Evolutionary conservation across 495 filamentous ascomycete species (phyloP), one percentile per base, ranked within the genome.

Genomic region (Pyronema omphalodes): DNA sequence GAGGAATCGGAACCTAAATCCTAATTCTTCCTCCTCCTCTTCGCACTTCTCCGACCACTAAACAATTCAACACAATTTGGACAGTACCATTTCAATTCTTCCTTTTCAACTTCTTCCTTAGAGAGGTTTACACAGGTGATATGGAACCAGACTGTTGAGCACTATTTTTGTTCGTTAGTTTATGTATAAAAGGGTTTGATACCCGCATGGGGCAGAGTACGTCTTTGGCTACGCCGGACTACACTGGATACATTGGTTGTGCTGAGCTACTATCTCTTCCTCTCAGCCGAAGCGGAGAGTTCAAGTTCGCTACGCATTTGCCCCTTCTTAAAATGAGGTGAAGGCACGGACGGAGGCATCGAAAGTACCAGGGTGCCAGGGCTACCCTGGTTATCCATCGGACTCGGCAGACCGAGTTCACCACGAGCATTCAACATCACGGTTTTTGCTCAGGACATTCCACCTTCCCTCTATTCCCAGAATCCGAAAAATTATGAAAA

Each of bases 81-180:
- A 66, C 89, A 95, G 64, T 87, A 96, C 89, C 89, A 96, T 71
- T 93, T 93, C 9, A 56, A 17, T 9, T 51, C 58, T 79, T 82
- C 49, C 82, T 82, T 17, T 84, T 74, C 8, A 77, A 75, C 19
- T 84, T 88, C 52, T 82, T 77, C 49, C 43, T 84, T 82, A 0
- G 74, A 72, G 37, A 96, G 70, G 23, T 80, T 84, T 37, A 96
- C 82, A 58, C 89, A 96, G 55, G 80, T 77, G 19, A 96, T 78
- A 66, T 96, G 89, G 69, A 96, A 96, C 89, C 89, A 95, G 70
- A 93, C 86, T 53, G 74, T 71, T 55, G 77, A 72, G 67, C 84
- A 88, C 71, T 83, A 67, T 52, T 19, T 19, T 29, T 29, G 23
- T 29, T 29, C 23, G 23, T 29, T 29, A 29, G 23, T 29, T 29